Evolutionary conservation across 2,329 filamentous ascomycete genomes (phyloP), one percentile per base, ranked within the genome.

Genomic region (Teratosphaeria nubilosa): DNA sequence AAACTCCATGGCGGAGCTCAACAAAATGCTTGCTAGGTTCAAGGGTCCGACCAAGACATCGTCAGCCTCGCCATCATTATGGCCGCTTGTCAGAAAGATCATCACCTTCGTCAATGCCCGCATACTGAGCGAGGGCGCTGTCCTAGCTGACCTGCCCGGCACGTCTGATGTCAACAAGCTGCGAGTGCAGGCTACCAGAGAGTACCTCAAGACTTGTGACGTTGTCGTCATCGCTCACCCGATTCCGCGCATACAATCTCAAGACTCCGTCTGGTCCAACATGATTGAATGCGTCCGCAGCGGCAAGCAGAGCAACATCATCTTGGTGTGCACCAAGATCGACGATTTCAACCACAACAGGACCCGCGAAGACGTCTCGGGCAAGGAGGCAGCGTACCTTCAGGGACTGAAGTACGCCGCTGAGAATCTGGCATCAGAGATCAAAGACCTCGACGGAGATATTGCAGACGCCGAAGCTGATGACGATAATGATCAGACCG

Each of bases 61-160:
- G 34, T 6, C 32, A 27, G 13, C 53, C 5, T 20, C 59, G 48
- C 54, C 56, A 48, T 50, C 62, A 5, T 57, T 58, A 1, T 66
- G 63, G 59, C 59, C 60, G 14, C 45, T 64, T 3, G 56, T 68
- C 48, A 51, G 41, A 20, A 62, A 53, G 22, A 32, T 62, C 4
- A 27, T 51, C 9, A 57, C 63, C 1, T 59, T 60, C 25, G 48
- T 51, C 37, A 45, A 62, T 11, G 51, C 57, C 20, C 37, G 58
- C 14, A 24, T 68, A 14, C 62, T 65, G n/a, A 54, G 61, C 7
- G 56, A 51, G 3, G 65, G 65, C 7, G 27, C 63, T 2, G 34
- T 59, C 2, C 25, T 66, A 24, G 60, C 64, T 3, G 66, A 68
- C 51, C 54, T 59, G 2, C 63, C 66, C 1, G 66, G 65, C 1